phyloP scores from a whole-genome alignment of 192 early-diverging fungal genomes.

The Backusella tarrabulga region DNA sequence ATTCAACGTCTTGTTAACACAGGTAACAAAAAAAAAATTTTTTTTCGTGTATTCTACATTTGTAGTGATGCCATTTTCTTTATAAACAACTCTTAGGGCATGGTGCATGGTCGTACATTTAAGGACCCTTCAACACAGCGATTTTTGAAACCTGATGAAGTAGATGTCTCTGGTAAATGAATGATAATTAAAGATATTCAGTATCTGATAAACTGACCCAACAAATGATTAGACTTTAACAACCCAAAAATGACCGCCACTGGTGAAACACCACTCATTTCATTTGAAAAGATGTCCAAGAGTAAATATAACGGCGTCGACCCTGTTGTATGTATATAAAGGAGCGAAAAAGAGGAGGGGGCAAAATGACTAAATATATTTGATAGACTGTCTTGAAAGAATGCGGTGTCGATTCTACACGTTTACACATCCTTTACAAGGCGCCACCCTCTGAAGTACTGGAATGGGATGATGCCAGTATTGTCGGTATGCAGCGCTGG shows the following conservation, averaged over 20 bases:
- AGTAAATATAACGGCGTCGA: conserved; percentile 95
- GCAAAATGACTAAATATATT: neutral
- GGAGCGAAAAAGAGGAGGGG: neutral
- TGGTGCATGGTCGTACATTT: conserved; percentile 89
- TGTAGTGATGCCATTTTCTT: neutral
- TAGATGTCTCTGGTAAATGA: conserved; percentile 52
- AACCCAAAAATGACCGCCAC: conserved; percentile 61
- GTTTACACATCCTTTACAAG: conserved; percentile 84
- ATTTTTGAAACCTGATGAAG: conserved; percentile 76
- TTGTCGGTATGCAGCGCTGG: conserved; percentile 93
- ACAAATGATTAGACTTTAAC: conserved; percentile 21
- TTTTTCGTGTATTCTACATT: neutral
- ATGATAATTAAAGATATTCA: neutral
- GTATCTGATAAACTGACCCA: neutral
- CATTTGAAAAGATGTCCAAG: conserved; percentile 97
- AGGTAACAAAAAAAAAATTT: conserved; percentile 36
- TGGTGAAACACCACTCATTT: conserved; percentile 51
- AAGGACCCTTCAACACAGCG: conserved; percentile 71
- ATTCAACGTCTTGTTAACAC: conserved; percentile 80
- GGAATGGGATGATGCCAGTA: conserved; percentile 88
- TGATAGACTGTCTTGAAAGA: conserved; percentile 48
- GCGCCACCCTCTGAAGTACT: conserved; percentile 88
- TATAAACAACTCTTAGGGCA: conserved; percentile 57
- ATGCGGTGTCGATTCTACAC: conserved; percentile 81
- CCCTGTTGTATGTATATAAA: conserved; percentile 55